Evolutionary conservation across 345 rosid genomes (phyloP).

Genomic region (Sonneratia caseolaris): DNA sequence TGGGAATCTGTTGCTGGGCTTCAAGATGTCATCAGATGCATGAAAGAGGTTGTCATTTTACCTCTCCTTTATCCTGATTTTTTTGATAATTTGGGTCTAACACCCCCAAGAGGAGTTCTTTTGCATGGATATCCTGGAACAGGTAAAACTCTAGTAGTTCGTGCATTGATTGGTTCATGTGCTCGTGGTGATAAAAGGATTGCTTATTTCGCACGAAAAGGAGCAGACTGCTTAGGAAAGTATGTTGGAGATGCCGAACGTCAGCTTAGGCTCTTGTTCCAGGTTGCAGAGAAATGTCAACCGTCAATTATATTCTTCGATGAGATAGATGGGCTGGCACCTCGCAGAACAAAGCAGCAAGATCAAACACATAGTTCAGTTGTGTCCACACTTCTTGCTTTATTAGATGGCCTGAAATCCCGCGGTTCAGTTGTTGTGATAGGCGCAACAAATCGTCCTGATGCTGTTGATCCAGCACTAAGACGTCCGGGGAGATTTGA

Average conservation of each 20-base stretch:
- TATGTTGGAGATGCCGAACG: constrained; percentile 99
- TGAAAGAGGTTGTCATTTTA: constrained; percentile 96
- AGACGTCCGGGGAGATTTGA: constrained; percentile 99
- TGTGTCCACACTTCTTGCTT: constrained; percentile 91
- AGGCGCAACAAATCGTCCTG: constrained; percentile 99
- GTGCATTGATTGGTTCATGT: constrained; percentile 89
- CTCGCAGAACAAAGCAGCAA: constrained; percentile 79
- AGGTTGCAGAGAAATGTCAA: constrained; percentile 96
- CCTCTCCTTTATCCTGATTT: constrained; percentile 93
- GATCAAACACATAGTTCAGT: constrained; percentile 99
- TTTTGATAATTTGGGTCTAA: constrained; percentile 77
- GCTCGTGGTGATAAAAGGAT: constrained; percentile 84
- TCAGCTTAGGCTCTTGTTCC: constrained; percentile 93
- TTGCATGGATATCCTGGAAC: constrained; percentile 99
- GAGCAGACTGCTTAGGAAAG: constrained; percentile 98
- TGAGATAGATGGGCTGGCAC: constrained; percentile 97
- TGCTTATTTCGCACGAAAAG: constrained; percentile 97
- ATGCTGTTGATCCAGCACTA: constrained; percentile 93
- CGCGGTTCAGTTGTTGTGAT: constrained; percentile 98
- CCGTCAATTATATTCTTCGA: constrained; percentile 96
- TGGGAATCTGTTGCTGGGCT: constrained; percentile 99
- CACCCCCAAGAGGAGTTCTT: constrained; percentile 96
- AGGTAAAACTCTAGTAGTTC: constrained; percentile 93
- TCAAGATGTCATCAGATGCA: constrained; percentile 75
- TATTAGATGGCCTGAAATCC: constrained; percentile 91